Percentiles rank a stretch among this genome's conserved stretches.
phyloP scores from a whole-genome alignment of 768 basidiomycete genomes.

The Kockovaella imperatae region DNA sequence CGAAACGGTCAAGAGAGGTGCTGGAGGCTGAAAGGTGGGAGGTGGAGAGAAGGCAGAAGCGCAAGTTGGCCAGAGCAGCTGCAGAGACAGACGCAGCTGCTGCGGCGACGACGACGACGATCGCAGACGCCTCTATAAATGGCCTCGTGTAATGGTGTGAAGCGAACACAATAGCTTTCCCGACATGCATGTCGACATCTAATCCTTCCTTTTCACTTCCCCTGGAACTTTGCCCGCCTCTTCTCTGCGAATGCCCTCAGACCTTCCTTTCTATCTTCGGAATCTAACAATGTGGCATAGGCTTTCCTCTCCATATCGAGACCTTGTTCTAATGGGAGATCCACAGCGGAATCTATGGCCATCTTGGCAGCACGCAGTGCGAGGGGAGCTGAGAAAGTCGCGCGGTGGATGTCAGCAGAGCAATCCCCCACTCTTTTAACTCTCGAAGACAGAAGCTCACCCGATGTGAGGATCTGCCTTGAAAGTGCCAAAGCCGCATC shows the following conservation, averaged over 20 bases:
- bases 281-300: slow-evolving; percentile 70
- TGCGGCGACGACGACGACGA: no score
- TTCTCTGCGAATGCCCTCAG: slow-evolving; percentile 80
- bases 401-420: no score
- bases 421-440: background rate
- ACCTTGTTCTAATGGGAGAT: slow-evolving; percentile 71
- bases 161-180: background rate
- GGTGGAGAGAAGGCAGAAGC: slow-evolving; percentile 7
- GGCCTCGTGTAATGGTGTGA: background rate
- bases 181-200: background rate
- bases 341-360: slow-evolving; percentile 70
- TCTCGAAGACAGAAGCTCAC: slow-evolving; percentile 3
- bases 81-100: background rate
- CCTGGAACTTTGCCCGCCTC: slow-evolving; percentile 66
- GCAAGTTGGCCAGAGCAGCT: background rate
- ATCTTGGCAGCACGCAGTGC: slow-evolving; percentile 82
- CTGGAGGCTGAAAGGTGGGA: slow-evolving; percentile 34
- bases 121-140: background rate
- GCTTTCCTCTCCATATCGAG: slow-evolving; percentile 83
- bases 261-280: slow-evolving; percentile 72
- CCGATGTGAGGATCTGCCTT: slow-evolving; percentile 27
- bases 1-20: slow-evolving; percentile 7
- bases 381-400: slow-evolving; percentile 65
- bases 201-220: slow-evolving; percentile 34
- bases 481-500: slow-evolving; percentile 15